These are phyloP conservation scores for Phytophthora tentaculata DNA, from an alignment of 352 stramenopile genomes.

Conservation along the genomic window DNA sequence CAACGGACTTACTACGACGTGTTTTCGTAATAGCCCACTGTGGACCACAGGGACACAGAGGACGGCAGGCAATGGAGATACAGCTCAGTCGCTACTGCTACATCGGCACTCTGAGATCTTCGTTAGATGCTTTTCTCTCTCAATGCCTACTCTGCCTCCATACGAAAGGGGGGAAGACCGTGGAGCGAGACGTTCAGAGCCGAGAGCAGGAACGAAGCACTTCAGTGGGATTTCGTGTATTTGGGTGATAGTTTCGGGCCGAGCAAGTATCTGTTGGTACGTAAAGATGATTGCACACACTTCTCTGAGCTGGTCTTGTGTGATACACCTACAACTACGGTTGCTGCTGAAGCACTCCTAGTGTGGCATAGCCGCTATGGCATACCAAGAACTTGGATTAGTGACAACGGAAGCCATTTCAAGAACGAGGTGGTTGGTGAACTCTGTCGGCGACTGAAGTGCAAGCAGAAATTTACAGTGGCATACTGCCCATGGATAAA, in stretches of 20 bases:
- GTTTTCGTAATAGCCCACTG: background rate
- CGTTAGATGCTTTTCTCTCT: background rate
- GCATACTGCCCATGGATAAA: background rate
- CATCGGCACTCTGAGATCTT: too few relatives aligned
- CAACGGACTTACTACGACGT: background rate
- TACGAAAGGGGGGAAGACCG: background rate
- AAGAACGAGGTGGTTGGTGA: constrained; percentile 7
- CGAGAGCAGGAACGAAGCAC: background rate
- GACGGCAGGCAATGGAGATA: background rate
- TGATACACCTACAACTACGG: background rate
- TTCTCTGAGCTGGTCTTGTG: background rate
- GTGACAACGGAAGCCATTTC: background rate
- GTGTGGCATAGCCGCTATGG: background rate
- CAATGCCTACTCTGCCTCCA: background rate
- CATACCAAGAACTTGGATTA: too few relatives aligned
- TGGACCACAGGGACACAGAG: background rate
- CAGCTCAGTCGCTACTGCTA: background rate
- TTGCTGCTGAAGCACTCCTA: background rate
- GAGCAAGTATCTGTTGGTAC: background rate
- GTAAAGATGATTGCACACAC: background rate
- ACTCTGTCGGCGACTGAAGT: background rate
- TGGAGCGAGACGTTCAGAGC: background rate
- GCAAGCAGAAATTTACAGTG: background rate
- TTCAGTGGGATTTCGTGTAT: constrained; percentile 2
- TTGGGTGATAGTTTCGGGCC: background rate